Evolutionary conservation across 345 rosid species (phyloP).

Genomic region (Aquilaria sinensis): DNA sequence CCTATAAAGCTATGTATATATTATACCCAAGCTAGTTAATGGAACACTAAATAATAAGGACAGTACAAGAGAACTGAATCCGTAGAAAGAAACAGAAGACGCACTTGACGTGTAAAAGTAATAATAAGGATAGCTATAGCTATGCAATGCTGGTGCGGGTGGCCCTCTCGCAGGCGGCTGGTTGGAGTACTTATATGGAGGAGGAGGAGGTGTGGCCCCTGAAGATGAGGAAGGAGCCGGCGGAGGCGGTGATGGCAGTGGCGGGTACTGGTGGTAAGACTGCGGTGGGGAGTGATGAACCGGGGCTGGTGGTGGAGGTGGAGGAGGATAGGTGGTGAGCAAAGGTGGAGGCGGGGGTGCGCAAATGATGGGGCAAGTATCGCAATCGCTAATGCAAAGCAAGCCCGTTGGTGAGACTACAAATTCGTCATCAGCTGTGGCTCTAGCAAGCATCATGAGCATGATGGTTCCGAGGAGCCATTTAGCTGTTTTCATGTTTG

Average conservation of each 20-base stretch:
- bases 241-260: conserved; percentile 4
- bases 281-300: background rate
- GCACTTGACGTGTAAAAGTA: conserved; percentile 43
- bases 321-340: background rate
- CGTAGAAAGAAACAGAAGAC: conserved; percentile 13
- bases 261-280: conserved; percentile 13
- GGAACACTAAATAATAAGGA: conserved; percentile 2
- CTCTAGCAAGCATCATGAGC: conserved; percentile 16
- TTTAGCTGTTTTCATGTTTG: background rate
- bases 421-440: conserved; percentile 18
- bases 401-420: conserved; percentile 20
- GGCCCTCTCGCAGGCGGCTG: conserved; percentile 25
- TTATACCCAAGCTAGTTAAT: no score
- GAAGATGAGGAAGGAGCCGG: conserved; percentile 1
- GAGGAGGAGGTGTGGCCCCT: conserved; percentile 35
- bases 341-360: conserved; percentile 26
- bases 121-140: conserved; percentile 51
- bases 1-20: no score
- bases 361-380: conserved; percentile 36
- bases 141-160: conserved; percentile 19
- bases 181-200: conserved; percentile 29
- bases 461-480: conserved; percentile 8
- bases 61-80: conserved; percentile 3
- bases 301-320: conserved; percentile 15
- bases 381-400: conserved; percentile 40